A percentile compares a stretch with the other conserved stretches of the same genome.
Conservation (phyloP, 441 rosid species). For the Biscutella auriculata region DNA sequence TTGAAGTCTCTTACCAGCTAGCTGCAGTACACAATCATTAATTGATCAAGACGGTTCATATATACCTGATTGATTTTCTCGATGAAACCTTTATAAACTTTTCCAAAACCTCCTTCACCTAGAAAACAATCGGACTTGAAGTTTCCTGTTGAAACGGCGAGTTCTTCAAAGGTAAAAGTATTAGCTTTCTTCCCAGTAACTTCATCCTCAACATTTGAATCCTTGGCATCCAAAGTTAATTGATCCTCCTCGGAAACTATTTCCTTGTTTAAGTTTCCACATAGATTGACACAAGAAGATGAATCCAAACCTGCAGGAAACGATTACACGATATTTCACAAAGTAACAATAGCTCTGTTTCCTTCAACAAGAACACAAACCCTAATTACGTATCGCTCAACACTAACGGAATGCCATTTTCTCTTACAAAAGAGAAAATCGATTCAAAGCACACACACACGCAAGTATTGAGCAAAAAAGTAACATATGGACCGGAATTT, state of each 20-base stretch:
- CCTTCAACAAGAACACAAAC: background rate
- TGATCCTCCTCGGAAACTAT: slow-evolving; percentile 26
- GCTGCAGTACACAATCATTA: background rate
- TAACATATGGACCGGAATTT: too few relatives aligned
- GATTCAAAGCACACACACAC: background rate
- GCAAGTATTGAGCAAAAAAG: background rate
- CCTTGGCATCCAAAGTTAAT: slow-evolving; percentile 30
- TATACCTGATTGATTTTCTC: slow-evolving; percentile 42
- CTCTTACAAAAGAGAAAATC: background rate
- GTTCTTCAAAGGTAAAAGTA: slow-evolving; percentile 45
- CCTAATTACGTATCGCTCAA: background rate
- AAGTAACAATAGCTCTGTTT: too few relatives aligned
- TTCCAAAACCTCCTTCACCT: slow-evolving; percentile 87
- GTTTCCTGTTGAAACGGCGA: slow-evolving; percentile 32
- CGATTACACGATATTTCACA: too few relatives aligned
- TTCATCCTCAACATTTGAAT: slow-evolving; percentile 31
- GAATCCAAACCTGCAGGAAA: background rate
- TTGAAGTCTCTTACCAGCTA: background rate
- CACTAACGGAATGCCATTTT: too few relatives aligned
- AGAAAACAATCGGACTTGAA: slow-evolving; percentile 44
- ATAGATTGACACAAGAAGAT: slow-evolving; percentile 17
- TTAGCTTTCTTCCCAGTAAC: slow-evolving; percentile 30
- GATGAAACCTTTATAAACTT: slow-evolving; percentile 52
- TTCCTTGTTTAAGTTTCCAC: slow-evolving; percentile 25
- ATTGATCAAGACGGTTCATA: background rate